phyloP scores from a whole-genome alignment of 495 filamentous ascomycete genomes.

The Penicillium arizonense region DNA sequence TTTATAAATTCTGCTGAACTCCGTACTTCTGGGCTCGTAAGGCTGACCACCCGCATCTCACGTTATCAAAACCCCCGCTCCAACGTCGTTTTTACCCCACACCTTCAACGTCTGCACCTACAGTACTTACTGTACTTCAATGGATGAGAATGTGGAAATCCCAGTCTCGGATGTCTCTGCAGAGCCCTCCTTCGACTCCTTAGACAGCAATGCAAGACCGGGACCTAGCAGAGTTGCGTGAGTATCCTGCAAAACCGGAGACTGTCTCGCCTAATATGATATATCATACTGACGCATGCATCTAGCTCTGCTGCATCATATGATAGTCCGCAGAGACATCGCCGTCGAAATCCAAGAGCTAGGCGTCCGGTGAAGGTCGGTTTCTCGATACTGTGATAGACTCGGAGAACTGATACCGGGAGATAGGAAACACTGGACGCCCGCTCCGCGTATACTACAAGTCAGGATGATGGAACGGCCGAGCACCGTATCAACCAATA shows the following conservation, averaged over 20 bases:
- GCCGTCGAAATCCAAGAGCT: constrained; percentile 67
- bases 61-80: constrained; percentile 24
- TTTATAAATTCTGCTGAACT: neutral
- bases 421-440: constrained; percentile 88
- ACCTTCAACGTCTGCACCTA: constrained; percentile 4
- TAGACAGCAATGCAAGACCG: constrained; percentile 5
- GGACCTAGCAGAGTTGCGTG: constrained; percentile 15
- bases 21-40: constrained; percentile 20
- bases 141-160: constrained; percentile 15
- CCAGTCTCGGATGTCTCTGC: constrained; percentile 16
- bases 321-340: constrained; percentile 72
- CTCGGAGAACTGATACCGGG: constrained; percentile 25
- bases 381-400: constrained; percentile 14
- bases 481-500: constrained; percentile 94
- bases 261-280: neutral
- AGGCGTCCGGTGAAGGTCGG: constrained; percentile 70
- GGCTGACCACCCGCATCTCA: constrained; percentile 21
- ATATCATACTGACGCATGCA: neutral
- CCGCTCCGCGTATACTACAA: constrained; percentile 79
- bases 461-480: constrained; percentile 74
- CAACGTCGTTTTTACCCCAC: constrained; percentile 25
- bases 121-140: constrained; percentile 2
- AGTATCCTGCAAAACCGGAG: constrained; percentile 2
- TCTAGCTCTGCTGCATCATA: constrained; percentile 51
- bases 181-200: constrained; percentile 5